Percentiles rank a stretch among this genome's conserved stretches.
phyloP scores from a whole-genome alignment of 139 green algal genomes.

The Astrephomene gubernaculifera region DNA sequence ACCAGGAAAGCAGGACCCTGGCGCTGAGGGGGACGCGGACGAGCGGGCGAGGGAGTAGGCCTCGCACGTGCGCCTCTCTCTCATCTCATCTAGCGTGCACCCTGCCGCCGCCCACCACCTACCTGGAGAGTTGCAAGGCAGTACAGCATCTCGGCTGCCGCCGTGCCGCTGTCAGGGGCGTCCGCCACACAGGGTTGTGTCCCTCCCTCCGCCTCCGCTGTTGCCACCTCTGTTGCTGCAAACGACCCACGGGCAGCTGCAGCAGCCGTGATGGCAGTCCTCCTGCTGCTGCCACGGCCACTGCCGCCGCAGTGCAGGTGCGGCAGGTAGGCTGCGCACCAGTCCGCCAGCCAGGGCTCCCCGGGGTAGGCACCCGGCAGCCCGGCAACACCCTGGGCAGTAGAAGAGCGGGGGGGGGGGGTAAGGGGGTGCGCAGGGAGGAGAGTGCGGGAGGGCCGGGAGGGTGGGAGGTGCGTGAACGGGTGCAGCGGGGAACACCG shows the following conservation, averaged over 20 bases:
- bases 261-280: background rate
- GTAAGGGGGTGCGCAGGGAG: too few species aligned
- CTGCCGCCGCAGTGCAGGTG: background rate
- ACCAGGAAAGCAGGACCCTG: too few species aligned
- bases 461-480: background rate
- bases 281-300: background rate
- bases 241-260: background rate
- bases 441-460: background rate
- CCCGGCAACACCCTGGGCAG: background rate
- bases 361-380: conserved; percentile 4
- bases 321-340: background rate
- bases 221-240: background rate
- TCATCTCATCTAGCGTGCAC: too few species aligned
- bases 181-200: too few species aligned
- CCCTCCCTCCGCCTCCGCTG: background rate
- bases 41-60: too few species aligned
- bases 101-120: background rate
- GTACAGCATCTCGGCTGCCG: conserved; percentile 1
- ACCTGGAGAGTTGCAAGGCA: conserved; percentile 10
- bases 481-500: too few species aligned
- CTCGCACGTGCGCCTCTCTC: too few species aligned
- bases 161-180: too few species aligned
- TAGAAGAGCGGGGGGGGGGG: too few species aligned
- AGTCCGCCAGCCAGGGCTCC: conserved; percentile 28
- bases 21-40: too few species aligned